phyloP scores from a whole-genome alignment of 1,284 basidiomycete genomes.

The Ganoderma multipileum region DNA sequence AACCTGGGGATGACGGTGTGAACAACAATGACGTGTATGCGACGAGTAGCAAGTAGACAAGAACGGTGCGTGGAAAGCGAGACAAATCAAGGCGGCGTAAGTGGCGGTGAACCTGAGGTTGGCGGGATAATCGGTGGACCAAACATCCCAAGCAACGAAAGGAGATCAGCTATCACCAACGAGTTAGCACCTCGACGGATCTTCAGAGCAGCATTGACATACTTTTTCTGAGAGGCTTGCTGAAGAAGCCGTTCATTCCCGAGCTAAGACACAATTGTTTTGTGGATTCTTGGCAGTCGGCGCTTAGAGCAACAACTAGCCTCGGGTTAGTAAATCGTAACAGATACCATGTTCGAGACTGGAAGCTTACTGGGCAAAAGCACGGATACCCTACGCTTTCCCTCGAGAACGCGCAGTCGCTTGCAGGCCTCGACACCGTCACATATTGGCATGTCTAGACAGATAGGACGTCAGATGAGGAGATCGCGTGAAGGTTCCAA shows the following conservation, averaged over 20 bases:
- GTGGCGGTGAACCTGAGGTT: slow-evolving; percentile 18
- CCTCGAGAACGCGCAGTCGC: slow-evolving; percentile 64
- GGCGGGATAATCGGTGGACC: slow-evolving; percentile 21
- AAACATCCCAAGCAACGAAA: slow-evolving; percentile 27
- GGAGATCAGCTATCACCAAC: slow-evolving; percentile 10
- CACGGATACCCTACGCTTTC: slow-evolving; percentile 53
- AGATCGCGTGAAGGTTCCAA: not conserved
- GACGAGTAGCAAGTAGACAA: slow-evolving; percentile 24
- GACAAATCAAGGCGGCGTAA: slow-evolving; percentile 20
- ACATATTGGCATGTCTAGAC: slow-evolving; percentile 74
- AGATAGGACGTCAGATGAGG: not conserved
- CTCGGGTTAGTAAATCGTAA: not conserved
- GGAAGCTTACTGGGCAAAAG: slow-evolving; percentile 60
- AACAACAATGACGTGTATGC: slow-evolving; percentile 14
- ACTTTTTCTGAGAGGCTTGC: slow-evolving; percentile 72
- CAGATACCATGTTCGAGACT: slow-evolving; percentile 6
- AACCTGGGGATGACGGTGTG: not conserved
- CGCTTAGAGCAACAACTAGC: slow-evolving; percentile 71
- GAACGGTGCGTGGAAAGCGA: not conserved
- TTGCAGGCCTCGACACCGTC: slow-evolving; percentile 78
- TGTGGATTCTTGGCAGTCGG: slow-evolving; percentile 77
- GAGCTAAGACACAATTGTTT: slow-evolving; percentile 75
- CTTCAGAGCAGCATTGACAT: slow-evolving; percentile 31
- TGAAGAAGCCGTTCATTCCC: slow-evolving; percentile 77
- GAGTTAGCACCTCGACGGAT: not conserved